These are phyloP conservation scores for Fusarium longipes DNA, from an alignment of 2,329 filamentous ascomycete species.

Conservation along the genomic window DNA sequence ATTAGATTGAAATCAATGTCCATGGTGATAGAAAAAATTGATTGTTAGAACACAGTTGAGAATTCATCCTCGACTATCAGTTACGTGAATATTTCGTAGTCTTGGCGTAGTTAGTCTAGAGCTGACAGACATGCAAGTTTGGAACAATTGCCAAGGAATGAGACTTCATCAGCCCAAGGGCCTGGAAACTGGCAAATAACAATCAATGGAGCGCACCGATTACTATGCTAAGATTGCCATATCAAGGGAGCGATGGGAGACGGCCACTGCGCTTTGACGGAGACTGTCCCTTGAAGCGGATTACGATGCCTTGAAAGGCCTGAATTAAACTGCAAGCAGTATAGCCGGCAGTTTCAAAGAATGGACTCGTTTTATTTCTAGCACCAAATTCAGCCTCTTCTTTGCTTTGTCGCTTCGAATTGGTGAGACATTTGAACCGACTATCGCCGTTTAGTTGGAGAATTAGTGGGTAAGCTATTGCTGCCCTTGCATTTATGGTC, in stretches of 20 bases:
- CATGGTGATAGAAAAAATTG: background rate
- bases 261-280: background rate
- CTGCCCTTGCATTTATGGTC: slow-evolving; percentile 34
- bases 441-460: background rate
- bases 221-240: background rate
- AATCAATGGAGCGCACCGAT: background rate
- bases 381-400: background rate
- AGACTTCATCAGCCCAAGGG: background rate
- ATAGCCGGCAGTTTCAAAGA: slow-evolving; percentile 1
- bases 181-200: background rate
- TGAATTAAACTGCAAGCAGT: slow-evolving; percentile 16
- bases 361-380: background rate
- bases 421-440: slow-evolving; percentile 24
- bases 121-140: background rate
- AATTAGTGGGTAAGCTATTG: background rate
- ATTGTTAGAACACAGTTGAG: background rate
- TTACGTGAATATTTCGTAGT: background rate
- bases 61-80: background rate
- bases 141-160: background rate
- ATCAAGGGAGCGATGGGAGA: slow-evolving; percentile 2
- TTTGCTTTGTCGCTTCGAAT: background rate
- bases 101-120: background rate
- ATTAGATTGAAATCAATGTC: background rate
- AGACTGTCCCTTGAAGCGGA: background rate
- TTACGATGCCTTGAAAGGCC: background rate